Evolutionary conservation across 805 yeast species (phyloP).

Genomic region (Kodamaea hsintzibuensis): DNA sequence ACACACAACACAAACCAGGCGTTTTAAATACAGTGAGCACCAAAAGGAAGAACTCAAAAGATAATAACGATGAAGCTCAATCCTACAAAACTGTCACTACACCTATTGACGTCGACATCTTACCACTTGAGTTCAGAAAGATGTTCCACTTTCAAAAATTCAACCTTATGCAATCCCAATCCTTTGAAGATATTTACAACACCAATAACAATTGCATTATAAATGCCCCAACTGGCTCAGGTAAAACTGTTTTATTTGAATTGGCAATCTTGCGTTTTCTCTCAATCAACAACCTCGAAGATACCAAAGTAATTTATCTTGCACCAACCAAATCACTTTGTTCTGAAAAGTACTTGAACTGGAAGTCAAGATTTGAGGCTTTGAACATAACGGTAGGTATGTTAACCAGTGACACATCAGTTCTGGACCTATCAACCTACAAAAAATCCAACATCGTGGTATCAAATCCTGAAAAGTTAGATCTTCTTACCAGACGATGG

Average conservation of each 20-base stretch:
- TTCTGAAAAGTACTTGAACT: slow-evolving; percentile 47
- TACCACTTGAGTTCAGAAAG: not conserved
- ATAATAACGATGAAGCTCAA: not conserved
- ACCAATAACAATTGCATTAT: slow-evolving; percentile 44
- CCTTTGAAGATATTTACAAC: slow-evolving; percentile 39
- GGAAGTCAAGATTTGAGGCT: slow-evolving; percentile 43
- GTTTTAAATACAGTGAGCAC: not conserved
- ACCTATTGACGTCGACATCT: not conserved
- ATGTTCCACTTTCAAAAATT: slow-evolving; percentile 29
- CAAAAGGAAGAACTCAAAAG: not conserved
- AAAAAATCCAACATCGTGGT: slow-evolving; percentile 53
- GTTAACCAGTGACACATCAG: slow-evolving; percentile 57
- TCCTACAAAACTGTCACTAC: not conserved
- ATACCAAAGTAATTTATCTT: slow-evolving; percentile 43
- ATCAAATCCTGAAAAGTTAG: slow-evolving; percentile 67
- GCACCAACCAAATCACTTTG: slow-evolving; percentile 66
- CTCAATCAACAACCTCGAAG: slow-evolving; percentile 15
- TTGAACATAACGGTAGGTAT: slow-evolving; percentile 47
- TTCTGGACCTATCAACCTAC: slow-evolving; percentile 26
- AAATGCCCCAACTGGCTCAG: slow-evolving; percentile 56
- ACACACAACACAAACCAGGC: not conserved
- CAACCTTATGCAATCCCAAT: slow-evolving; percentile 53
- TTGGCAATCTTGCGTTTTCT: slow-evolving; percentile 46
- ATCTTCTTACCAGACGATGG: slow-evolving; percentile 48
- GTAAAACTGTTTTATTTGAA: slow-evolving; percentile 57